Conservation (phyloP, 2,329 filamentous ascomycete species). For the Purpureocillium takamizusanense region DNA sequence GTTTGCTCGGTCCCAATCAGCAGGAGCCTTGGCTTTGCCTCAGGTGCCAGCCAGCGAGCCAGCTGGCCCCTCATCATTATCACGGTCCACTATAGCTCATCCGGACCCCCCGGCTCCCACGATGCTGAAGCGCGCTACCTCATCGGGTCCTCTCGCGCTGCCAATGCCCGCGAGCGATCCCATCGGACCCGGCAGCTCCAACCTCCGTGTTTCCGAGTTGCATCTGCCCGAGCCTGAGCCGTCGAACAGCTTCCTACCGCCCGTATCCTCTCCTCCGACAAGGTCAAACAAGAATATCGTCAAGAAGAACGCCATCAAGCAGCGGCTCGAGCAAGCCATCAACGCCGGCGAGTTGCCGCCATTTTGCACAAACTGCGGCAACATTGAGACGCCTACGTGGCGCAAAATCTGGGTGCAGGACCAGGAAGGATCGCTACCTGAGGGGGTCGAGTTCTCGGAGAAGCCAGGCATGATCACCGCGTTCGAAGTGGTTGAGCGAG, state of each 20-base stretch:
- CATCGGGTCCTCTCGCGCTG: constrained; percentile 21
- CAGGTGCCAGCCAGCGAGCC: constrained; percentile 40
- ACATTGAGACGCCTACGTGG: constrained; percentile 95
- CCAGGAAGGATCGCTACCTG: constrained; percentile 54
- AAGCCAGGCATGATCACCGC: constrained; percentile 67
- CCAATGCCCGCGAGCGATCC: constrained; percentile 40
- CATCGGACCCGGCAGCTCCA: constrained; percentile 15
- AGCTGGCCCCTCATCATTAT: constrained; percentile 30
- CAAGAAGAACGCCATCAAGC: constrained; percentile 53
- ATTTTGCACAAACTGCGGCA: constrained; percentile 87
- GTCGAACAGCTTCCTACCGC: constrained; percentile 29
- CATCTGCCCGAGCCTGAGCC: constrained; percentile 29
- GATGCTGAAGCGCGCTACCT: constrained; percentile 29
- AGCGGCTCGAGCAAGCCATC: constrained; percentile 54
- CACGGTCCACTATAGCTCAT: constrained; percentile 13
- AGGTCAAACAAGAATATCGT: constrained; percentile 55
- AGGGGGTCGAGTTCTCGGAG: constrained; percentile 61
- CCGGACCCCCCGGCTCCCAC: constrained; percentile 17
- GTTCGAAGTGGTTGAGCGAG: constrained; percentile 57
- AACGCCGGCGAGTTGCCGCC: constrained; percentile 76
- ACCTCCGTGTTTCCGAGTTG: constrained; percentile 9
- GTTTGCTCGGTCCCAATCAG: constrained; percentile 26
- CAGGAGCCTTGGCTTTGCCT: constrained; percentile 27
- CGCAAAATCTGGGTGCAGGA: constrained; percentile 83
- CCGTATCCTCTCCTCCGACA: constrained; percentile 32